Evolutionary conservation across 164 flowering plant species (phyloP), one percentile per base, ranked within the genome.

Genomic region (Vitis labrusca): DNA sequence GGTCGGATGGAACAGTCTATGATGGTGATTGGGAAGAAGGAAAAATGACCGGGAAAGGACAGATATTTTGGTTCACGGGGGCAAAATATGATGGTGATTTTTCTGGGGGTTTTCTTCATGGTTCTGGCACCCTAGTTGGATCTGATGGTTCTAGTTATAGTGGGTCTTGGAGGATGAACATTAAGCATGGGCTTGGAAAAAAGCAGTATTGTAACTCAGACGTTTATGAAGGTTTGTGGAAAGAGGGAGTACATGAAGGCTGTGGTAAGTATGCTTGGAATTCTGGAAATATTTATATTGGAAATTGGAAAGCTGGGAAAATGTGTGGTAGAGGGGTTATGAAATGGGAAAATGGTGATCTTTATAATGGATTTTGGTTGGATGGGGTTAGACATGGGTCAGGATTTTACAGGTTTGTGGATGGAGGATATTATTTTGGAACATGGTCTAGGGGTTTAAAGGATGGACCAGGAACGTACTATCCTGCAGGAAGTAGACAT

Each of bases 11-110:
- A 69, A 81, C 88, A 12, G 50, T 80, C 2, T 95, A 91, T 73
- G 93, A 89, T 51, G 99, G 99, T 70, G 86, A 86, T 23, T 95
- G 99, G 99, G 91, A 83, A 65, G 84, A 74, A 29, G 97, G 98
- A 8, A 88, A 81, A 78, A 89, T 87, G 89, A 79, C 89, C 2
- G 99, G 98, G 52, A 87, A 83, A 77, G 99, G 98, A 52, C 66
- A 59, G 69, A 79, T 91, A 15, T 30, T 53, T 37, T 95, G 99
- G 99, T 27, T 83, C 13, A 82, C 99, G 5, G 89, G 94, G 55
- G 85, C 86, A 54, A 74, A 73, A 29, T 95, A 91, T 70, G 91
- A 85, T 59, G 98, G 99, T 69, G 96, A 93, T 52, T 81, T 95
- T 59, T 86, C 93, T 56, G 92, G 94, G 8, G 89, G 91, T 63